Evolutionary conservation across 148 eudicot species (phyloP).

Genomic region (Nepenthes mirabilis): DNA sequence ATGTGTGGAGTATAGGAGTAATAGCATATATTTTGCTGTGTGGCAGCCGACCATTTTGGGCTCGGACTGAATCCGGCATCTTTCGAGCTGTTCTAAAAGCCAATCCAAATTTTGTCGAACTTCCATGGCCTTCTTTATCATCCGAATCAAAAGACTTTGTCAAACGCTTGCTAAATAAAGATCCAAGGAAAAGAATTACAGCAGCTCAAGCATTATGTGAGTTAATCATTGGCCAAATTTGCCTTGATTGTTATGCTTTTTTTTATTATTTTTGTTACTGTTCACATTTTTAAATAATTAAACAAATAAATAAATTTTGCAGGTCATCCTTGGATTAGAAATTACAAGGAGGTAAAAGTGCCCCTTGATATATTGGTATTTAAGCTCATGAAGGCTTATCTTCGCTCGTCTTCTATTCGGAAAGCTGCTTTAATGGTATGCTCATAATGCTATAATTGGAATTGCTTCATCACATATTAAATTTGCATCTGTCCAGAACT

Average conservation of each 20-base stretch:
- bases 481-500: not conserved
- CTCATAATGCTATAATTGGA: not conserved
- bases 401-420: conserved; percentile 78
- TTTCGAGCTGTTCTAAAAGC: conserved; percentile 38
- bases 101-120: conserved; percentile 37
- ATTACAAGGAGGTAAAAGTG: conserved; percentile 36
- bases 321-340: conserved; percentile 94
- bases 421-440: conserved; percentile 84
- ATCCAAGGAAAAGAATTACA: conserved; percentile 31
- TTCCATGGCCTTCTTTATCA: conserved; percentile 40
- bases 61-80: conserved; percentile 44
- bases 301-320: conserved; percentile 2
- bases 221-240: conserved; percentile 3
- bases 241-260: not conserved
- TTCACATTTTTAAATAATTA: not conserved
- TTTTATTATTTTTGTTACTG: not conserved
- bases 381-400: conserved; percentile 62
- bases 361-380: conserved; percentile 66
- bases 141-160: conserved; percentile 37
- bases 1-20: conserved; percentile 39
- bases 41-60: conserved; percentile 52
- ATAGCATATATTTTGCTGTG: conserved; percentile 36
- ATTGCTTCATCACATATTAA: not conserved
- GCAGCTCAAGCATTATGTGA: conserved; percentile 40
- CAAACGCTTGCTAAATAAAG: conserved; percentile 32